Base-by-base conservation (phyloP, 1,284 basidiomycete species). In the Cutaneotrichosporon sp. region DNA sequence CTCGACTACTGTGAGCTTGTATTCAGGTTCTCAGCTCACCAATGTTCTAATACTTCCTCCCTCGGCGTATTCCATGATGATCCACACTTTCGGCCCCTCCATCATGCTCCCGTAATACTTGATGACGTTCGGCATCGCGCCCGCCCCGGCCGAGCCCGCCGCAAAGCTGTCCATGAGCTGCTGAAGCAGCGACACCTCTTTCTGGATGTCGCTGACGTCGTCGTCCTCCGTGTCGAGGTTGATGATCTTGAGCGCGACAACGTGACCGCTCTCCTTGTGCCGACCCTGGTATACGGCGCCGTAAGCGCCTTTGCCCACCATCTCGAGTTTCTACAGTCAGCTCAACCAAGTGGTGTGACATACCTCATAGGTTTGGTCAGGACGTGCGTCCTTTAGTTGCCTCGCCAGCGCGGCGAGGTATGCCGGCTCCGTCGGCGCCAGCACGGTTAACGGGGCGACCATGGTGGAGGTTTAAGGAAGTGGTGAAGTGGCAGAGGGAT, bases 51-150 rank as follows among this genome's bases (percentile, higher is more conserved):
- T 92, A 74, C 92, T 97, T 10, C 97, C 97, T 4, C 96, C 97
- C 69, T 93, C 89, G 7, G 97, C 97, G 75, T 90, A 90, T 80
- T 99, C 97, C 97, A 99, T 99, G 47, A 91, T 92, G 71, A 99
- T 99, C 94, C 97, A 99, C 6, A 99, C 90, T 58, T 92, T 90
- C 31, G 93, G 90, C 0, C 94, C 94, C 76, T 96, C 90, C 76
- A 97, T 86, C 82, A 91, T 90, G 81, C 95, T 97, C 26, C 94
- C 96, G 81, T 90, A 97, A 82, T 99, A 99, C 71, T 91, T 89
- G 50, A 93, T 97, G 70, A 99, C 88, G 76, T 99, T 99, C 7
- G 76, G 77, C 62, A 75, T 69, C n/a, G 67, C 63, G 51, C 69
- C 66, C 14, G 58, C 46, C 16, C 42, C 42, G 6, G 68, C 65